phyloP scores from a whole-genome alignment of 495 filamentous ascomycete species.

The Penicillium herquei region DNA sequence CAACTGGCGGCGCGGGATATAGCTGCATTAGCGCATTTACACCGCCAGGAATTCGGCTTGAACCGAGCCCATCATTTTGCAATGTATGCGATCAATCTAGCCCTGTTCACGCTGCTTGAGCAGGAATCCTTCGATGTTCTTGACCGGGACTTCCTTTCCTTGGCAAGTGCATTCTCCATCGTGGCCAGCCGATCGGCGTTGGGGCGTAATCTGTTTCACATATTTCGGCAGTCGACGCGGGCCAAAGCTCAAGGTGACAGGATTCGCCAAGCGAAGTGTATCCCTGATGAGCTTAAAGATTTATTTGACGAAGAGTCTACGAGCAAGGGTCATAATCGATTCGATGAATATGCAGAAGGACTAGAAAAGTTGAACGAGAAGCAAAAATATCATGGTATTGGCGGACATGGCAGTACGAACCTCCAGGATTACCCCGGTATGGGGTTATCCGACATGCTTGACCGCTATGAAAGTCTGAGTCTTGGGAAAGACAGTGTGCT shows the following conservation, averaged over 20 bases:
- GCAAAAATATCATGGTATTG: conserved; percentile 33
- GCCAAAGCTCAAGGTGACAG: conserved; percentile 32
- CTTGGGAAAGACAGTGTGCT: conserved; percentile 38
- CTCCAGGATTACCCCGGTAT: conserved; percentile 20
- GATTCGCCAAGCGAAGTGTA: conserved; percentile 19
- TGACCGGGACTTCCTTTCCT: conserved; percentile 37
- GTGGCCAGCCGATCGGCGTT: conserved; percentile 40
- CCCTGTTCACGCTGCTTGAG: conserved; percentile 41
- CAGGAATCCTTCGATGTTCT: conserved; percentile 34
- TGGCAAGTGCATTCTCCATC: conserved; percentile 37
- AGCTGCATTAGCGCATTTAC: conserved; percentile 30
- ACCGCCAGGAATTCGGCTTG: conserved; percentile 39
- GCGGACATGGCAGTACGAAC: conserved; percentile 10
- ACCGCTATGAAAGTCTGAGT: conserved; percentile 43
- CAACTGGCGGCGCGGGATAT: conserved; percentile 35
- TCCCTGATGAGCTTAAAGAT: conserved; percentile 37
- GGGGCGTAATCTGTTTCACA: conserved; percentile 40
- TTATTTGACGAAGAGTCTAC: conserved; percentile 36
- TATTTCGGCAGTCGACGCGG: conserved; percentile 39
- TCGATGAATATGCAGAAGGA: conserved; percentile 37
- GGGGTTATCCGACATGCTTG: conserved; percentile 42
- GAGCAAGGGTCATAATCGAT: conserved; percentile 15
- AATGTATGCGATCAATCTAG: conserved; percentile 46
- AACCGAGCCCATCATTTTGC: conserved; percentile 43
- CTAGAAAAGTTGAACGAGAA: conserved; percentile 39